These are phyloP conservation scores for Rhododendron mucronatum DNA, from an alignment of 148 eudicot species.

Conservation along the genomic window DNA sequence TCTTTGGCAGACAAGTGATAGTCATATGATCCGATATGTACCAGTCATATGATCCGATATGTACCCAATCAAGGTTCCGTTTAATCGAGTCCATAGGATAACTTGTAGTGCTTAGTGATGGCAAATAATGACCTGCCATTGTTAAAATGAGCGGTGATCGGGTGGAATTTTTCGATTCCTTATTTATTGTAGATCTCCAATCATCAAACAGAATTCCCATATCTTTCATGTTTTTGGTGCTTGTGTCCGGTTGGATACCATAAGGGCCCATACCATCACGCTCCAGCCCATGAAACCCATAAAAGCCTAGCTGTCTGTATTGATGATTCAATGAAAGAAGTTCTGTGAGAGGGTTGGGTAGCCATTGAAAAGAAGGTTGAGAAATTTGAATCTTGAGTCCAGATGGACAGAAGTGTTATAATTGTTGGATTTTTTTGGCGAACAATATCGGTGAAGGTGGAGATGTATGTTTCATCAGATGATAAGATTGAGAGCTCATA, in stretches of 20 bases:
- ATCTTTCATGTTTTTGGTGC: background rate
- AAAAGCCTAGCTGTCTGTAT: conserved; percentile 24
- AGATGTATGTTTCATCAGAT: conserved; percentile 21
- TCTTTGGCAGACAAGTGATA: background rate
- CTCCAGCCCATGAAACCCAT: conserved; percentile 36
- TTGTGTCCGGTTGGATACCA: conserved; percentile 6
- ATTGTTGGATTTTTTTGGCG: conserved; percentile 19
- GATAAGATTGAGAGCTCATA: conserved; percentile 13
- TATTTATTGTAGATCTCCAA: background rate
- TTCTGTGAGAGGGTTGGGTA: conserved; percentile 17
- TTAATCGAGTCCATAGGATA: background rate
- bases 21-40: conserved; percentile 3
- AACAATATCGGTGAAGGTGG: conserved; percentile 24
- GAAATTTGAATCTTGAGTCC: conserved; percentile 12
- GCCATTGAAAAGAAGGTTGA: conserved; percentile 12
- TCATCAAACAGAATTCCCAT: background rate
- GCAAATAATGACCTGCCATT: background rate
- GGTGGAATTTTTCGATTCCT: background rate
- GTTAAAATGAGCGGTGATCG: background rate
- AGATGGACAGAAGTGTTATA: conserved; percentile 17
- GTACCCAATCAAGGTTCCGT: conserved; percentile 9
- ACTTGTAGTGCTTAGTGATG: background rate
- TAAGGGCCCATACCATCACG: conserved; percentile 20
- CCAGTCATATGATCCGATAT: conserved; percentile 4
- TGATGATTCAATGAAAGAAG: conserved; percentile 33